Percentiles rank a stretch among this genome's conserved stretches.
Evolutionary conservation across 768 basidiomycete genomes (phyloP).

Genomic region (Pisolithus marmoratus): DNA sequence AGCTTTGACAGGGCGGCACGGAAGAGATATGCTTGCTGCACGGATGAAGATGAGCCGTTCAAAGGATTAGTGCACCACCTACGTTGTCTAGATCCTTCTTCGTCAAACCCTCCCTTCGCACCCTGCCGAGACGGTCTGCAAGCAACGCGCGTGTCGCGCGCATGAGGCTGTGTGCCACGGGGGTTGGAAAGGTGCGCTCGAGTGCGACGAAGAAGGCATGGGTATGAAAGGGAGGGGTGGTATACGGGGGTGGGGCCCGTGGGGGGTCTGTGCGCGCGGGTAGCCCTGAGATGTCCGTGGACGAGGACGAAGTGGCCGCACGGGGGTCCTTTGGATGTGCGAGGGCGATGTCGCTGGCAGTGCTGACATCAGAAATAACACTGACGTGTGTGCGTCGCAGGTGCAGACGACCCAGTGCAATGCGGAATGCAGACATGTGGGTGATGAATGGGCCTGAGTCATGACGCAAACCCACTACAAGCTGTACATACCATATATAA

Average conservation of each 20-base stretch:
- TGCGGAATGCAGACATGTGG: background rate
- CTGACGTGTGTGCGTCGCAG: background rate
- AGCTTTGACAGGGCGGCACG: slow-evolving; percentile 89
- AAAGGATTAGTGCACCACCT: slow-evolving; percentile 22
- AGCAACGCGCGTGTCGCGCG: slow-evolving; percentile 75
- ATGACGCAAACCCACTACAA: no score
- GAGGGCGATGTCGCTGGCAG: slow-evolving; percentile 7
- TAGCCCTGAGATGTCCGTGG: slow-evolving; percentile 9
- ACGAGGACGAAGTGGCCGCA: background rate
- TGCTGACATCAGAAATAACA: background rate
- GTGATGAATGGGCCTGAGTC: no score
- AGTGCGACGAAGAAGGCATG: slow-evolving; percentile 69
- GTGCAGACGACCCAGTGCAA: background rate
- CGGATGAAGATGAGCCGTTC: background rate
- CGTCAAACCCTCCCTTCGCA: slow-evolving; percentile 65
- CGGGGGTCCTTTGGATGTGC: slow-evolving; percentile 14
- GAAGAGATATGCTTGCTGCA: slow-evolving; percentile 92
- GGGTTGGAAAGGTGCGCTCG: slow-evolving; percentile 68
- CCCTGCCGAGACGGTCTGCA: slow-evolving; percentile 67
- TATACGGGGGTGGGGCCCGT: slow-evolving; percentile 33
- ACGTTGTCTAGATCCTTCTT: slow-evolving; percentile 81
- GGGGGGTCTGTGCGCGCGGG: slow-evolving; percentile 4
- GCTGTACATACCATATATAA: no score
- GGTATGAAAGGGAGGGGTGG: slow-evolving; percentile 77
- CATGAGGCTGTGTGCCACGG: slow-evolving; percentile 76